Evolutionary conservation across 2,329 filamentous ascomycete genomes (phyloP), one percentile per base, ranked within the genome.

Genomic region (Diplodia mutila): DNA sequence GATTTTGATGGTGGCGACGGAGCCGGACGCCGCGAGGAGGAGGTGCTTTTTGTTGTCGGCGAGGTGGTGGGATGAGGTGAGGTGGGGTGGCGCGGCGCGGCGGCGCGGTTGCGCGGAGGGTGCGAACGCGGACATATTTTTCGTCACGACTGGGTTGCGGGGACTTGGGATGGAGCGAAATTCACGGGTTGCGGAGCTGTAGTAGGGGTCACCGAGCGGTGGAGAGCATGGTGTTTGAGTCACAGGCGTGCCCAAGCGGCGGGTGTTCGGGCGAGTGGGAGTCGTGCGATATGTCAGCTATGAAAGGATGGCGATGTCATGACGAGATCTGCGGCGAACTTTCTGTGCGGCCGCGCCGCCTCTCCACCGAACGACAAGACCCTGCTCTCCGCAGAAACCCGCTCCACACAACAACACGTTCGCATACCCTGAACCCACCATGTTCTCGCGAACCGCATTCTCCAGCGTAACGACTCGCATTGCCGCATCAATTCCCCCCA

Each of bases 1-100:
- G 67, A 85, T 78, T 76, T 97, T 97, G 75, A 97, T 97, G 7
- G 91, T 93, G 16, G 94, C 94, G n/a, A 97, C 92, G 0, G 91
- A 90, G 59, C 90, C 90, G 37, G 85, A 89, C 48, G 88, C 87
- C 46, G 87, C 88, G 51, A 92, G 83, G 18, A 93, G 83, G 63
- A 91, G 81, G 74, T 91, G 89, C 14, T 79, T 79, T 73, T 86
- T 88, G 21, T 78, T 77, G 73, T 89, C 87, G 53, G 32, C n/a
- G 39, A 21, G 32, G 8, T 34, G 32, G 61, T 79, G 48, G 25
- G 32, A 14, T n/a, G 42, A 61, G 23, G 67, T 46, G 39, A 65
- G 16, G 57, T 49, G 64, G n/a, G 46, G 37, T 11, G 49, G 21
- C 32, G 63, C 3, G 21, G 23, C 7, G 49, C 51, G 48, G 6